phyloP scores from a whole-genome alignment of 106 monocot species.

The Dendrobium catenatum region DNA sequence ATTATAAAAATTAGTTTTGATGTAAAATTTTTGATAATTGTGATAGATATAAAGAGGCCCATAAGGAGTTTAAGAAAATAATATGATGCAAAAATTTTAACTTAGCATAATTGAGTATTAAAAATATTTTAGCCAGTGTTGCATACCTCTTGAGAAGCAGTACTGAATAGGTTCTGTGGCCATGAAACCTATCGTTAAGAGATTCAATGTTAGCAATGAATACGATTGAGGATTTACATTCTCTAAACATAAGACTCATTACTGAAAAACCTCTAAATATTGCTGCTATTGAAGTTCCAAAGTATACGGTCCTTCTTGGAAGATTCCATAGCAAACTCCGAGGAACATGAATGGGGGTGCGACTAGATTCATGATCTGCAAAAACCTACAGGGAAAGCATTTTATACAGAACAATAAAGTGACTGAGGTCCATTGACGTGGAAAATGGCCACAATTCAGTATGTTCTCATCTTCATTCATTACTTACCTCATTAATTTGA shows the following conservation, averaged over 20 bases:
- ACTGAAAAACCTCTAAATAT: constrained; percentile 33
- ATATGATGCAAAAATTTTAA: too few relatives aligned
- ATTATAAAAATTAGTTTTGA: too few relatives aligned
- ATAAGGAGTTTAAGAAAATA: too few relatives aligned
- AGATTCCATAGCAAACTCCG: constrained; percentile 38
- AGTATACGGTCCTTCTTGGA: constrained; percentile 40
- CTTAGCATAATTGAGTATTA: too few relatives aligned
- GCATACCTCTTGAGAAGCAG: constrained; percentile 4
- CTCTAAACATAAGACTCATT: background rate
- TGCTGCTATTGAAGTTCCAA: constrained; percentile 33
- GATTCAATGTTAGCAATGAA: background rate
- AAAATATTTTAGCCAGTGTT: background rate
- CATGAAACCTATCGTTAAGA: constrained; percentile 4
- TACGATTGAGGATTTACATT: background rate
- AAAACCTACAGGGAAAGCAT: constrained; percentile 27
- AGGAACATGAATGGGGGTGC: constrained; percentile 26
- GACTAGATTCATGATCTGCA: constrained; percentile 49
- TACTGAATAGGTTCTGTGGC: constrained; percentile 9
- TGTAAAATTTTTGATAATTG: too few relatives aligned
- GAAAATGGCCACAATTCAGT: background rate
- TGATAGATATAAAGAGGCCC: too few relatives aligned
- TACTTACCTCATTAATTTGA: constrained; percentile 16
- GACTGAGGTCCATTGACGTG: background rate
- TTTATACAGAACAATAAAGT: background rate
- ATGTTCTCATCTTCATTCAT: constrained; percentile 10